Base-by-base conservation (phyloP, 345 rosid genomes). In the Sisymbrium irio region DNA sequence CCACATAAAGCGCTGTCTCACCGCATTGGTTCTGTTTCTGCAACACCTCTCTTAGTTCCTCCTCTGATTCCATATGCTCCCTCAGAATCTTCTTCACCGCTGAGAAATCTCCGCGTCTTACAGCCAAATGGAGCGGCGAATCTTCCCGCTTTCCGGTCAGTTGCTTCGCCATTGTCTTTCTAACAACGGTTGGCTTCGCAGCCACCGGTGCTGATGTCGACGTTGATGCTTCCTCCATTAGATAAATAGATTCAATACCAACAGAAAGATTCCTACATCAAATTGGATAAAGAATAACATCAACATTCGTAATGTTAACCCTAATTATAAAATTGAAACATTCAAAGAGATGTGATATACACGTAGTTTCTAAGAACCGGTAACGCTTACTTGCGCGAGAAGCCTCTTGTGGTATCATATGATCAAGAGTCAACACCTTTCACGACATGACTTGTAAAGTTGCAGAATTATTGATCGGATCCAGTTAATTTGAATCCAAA, bases 1-100 rank as follows among this genome's bases (percentile, higher is more conserved):
- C 93, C 13, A 89, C 96, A 64, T 91, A 91, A 25, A 91, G 87
- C 11, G 87, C 89, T 2, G 96, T 87, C 58, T 91, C 97, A 5
- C 97, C 96, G 3, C 96, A 81, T 68, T 85, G 93, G 77, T 91
- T 91, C 74, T 85, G 89, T 78, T 81, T 89, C 61, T 53, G 79
- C 71, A 89, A 74, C 74, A 87, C 47, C 60, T 79, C 82, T 66
- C 80, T 81, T 73, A 84, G 71, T 12, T 87, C 82, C 46, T 67
- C 84, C 59, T 85, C 89, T 15, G 56, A 76, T 36, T 72, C 79
- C 9, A 68, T 51, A 51, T 27, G 56, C 20, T 69, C 64, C 0
- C 76, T 55, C 9, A 91, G 40, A 47, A 85, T 85, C 32, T 86
- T 84, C 62, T 49, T 74, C 39, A 83, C 77, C 22, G 72, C 78